A percentile compares a stretch with the other conserved stretches of the same genome.
These are phyloP conservation scores for Salicornia ramosissima DNA, from an alignment of 148 eudicot species.

Conservation along the genomic window DNA sequence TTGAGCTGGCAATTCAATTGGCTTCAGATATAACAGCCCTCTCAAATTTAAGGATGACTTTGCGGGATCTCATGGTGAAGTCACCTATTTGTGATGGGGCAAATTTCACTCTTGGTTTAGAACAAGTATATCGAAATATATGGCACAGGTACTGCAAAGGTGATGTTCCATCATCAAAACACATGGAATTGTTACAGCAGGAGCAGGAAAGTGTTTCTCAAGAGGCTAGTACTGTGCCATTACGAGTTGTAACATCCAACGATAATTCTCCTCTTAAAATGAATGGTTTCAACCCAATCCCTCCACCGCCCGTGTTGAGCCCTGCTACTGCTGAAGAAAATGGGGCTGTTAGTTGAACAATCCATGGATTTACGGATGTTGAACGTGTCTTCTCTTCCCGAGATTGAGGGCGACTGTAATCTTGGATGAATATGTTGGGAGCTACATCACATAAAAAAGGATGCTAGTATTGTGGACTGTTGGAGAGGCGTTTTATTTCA, in stretches of 20 bases:
- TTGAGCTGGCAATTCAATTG: slow-evolving; percentile 58
- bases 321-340: slow-evolving; percentile 35
- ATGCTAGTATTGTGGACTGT: not conserved
- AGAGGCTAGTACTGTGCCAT: slow-evolving; percentile 33
- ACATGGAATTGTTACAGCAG: slow-evolving; percentile 48
- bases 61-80: slow-evolving; percentile 81
- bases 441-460: not conserved
- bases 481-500: not conserved
- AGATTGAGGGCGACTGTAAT: not conserved
- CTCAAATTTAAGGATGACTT: slow-evolving; percentile 61
- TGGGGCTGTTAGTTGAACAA: slow-evolving; percentile 26
- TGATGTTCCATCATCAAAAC: slow-evolving; percentile 71
- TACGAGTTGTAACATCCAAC: slow-evolving; percentile 26
- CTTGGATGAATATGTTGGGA: not conserved
- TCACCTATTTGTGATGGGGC: slow-evolving; percentile 88
- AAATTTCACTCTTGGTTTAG: slow-evolving; percentile 62
- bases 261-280: slow-evolving; percentile 36
- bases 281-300: slow-evolving; percentile 47
- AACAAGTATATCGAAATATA: slow-evolving; percentile 61
- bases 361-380: not conserved
- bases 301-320: slow-evolving; percentile 28
- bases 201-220: slow-evolving; percentile 33
- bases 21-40: slow-evolving; percentile 74
- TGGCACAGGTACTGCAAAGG: slow-evolving; percentile 85
- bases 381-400: not conserved